Evolutionary conservation across 768 basidiomycete species (phyloP), one percentile per base, ranked within the genome.

Genomic region (Cystoderma amianthinum): DNA sequence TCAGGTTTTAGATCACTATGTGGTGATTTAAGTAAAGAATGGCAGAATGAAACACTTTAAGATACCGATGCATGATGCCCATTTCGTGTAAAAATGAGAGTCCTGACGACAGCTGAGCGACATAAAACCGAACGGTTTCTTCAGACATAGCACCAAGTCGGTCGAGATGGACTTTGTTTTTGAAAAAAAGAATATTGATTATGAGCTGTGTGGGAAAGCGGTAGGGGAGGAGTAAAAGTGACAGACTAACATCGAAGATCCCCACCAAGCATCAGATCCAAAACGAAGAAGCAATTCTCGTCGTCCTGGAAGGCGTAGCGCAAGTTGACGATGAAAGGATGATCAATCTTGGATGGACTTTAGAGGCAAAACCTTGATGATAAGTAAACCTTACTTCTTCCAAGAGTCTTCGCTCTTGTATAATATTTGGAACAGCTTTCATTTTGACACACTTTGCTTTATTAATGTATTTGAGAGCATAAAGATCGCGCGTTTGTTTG

Each of bases 401-500:
- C 20, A 99, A 74, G 30, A 99, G 66, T 24, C 92, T 73, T 19
- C 96, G 80, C 59, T 99, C 96, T 59, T 98, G 96, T 38, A 99
- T 82, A 57, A 99, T 91, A 58, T 99, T 97, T 17, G 90, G 82
- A 25, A 98, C 93, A 1, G 94, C 94, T 56, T 93, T 94, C 92
- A 96, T 96, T 72, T 94, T 94, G 47, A 96, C 92, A 51, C 87
- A 96, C 71, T 95, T 94, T 32, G 86, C 61, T 63, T 99, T 99
- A 72, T 98, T 98, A 65, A 99, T 99, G 67, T 99, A 99, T 63
- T 99, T 99, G 62, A 99, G 80, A 4, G 96, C 96, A 54, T 93
- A 97, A 34, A 99, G 74, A 13, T 92, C 86, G 47, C 90, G 85
- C n/a, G 92, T 88, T 62, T 97, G 90, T 59, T 97, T 99, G 69